A percentile compares a stretch with the other conserved stretches of the same genome.
These are phyloP conservation scores for Kodamaea lidongshanica DNA, from an alignment of 805 yeast species.

Conservation along the genomic window DNA sequence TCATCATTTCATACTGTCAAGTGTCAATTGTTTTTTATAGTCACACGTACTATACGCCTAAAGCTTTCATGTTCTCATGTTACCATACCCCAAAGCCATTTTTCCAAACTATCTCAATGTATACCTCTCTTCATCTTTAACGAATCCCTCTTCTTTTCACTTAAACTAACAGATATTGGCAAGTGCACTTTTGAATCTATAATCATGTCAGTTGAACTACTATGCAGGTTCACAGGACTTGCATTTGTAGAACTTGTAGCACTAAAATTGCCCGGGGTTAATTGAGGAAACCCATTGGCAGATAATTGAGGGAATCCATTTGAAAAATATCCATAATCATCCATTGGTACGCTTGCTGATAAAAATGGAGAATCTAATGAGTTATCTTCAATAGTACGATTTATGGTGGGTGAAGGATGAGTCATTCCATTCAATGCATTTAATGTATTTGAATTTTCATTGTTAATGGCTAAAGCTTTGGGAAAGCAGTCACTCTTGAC, in stretches of 20 bases:
- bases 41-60: too few species aligned
- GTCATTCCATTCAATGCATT: slow-evolving; percentile 18
- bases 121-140: slow-evolving; percentile 41
- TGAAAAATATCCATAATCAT: slow-evolving; percentile 29
- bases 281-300: slow-evolving; percentile 7
- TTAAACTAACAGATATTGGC: slow-evolving; percentile 29
- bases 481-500: slow-evolving; percentile 24
- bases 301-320: slow-evolving; percentile 11
- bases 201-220: slow-evolving; percentile 9
- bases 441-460: slow-evolving; percentile 26
- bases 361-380: slow-evolving; percentile 38
- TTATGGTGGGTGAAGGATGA: slow-evolving; percentile 2
- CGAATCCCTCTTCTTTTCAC: slow-evolving; percentile 42
- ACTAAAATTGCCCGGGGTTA: slow-evolving; percentile 7
- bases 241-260: slow-evolving; percentile 8
- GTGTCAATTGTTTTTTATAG: too few species aligned
- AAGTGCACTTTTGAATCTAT: slow-evolving; percentile 18
- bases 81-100: too few species aligned
- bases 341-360: slow-evolving; percentile 33
- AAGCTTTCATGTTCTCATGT: too few species aligned
- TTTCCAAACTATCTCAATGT: too few species aligned
- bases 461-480: slow-evolving; percentile 33
- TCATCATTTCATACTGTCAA: too few species aligned
- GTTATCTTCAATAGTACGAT: slow-evolving; percentile 6
- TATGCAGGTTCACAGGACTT: slow-evolving; percentile 12